Percentiles rank a stretch among this genome's conserved stretches.
phyloP scores from a whole-genome alignment of 345 rosid genomes.

The Physaria fendleri region DNA sequence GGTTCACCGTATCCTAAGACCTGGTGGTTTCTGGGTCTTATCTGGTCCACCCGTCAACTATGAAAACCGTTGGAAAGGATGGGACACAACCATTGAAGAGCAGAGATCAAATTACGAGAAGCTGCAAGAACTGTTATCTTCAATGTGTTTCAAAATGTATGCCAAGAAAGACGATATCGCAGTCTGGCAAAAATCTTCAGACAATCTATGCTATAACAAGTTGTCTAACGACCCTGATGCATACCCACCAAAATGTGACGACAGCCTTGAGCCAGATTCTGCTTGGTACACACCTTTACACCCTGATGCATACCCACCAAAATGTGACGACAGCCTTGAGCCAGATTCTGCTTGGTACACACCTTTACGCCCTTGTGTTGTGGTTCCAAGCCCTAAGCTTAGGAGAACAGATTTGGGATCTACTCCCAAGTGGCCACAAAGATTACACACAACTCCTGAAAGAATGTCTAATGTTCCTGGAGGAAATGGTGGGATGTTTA shows the following conservation, averaged over 20 bases:
- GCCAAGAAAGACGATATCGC: slow-evolving; percentile 86
- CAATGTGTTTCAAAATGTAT: slow-evolving; percentile 92
- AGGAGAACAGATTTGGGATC: slow-evolving; percentile 56
- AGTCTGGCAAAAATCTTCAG: slow-evolving; percentile 86
- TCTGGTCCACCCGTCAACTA: slow-evolving; percentile 99
- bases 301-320: slow-evolving; percentile 74
- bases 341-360: slow-evolving; percentile 98
- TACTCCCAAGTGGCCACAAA: slow-evolving; percentile 79
- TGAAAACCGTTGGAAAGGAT: slow-evolving; percentile 84
- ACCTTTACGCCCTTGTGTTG: slow-evolving; percentile 83
- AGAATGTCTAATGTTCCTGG: slow-evolving; percentile 65
- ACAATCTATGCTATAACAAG: slow-evolving; percentile 58
- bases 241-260: slow-evolving; percentile 91
- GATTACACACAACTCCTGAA: slow-evolving; percentile 67
- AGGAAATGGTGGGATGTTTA: slow-evolving; percentile 55
- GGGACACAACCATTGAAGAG: slow-evolving; percentile 94
- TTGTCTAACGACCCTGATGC: slow-evolving; percentile 54
- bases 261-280: slow-evolving; percentile 90
- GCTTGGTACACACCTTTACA: slow-evolving; percentile 98
- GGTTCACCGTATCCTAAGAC: slow-evolving; percentile 85
- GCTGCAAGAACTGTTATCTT: slow-evolving; percentile 61
- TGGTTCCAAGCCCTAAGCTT: slow-evolving; percentile 63
- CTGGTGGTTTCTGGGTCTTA: slow-evolving; percentile 98
- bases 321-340: slow-evolving; percentile 95
- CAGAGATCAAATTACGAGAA: slow-evolving; percentile 85